Base-by-base conservation (phyloP, 495 filamentous ascomycete species). In the Penicillium cinerascens region DNA sequence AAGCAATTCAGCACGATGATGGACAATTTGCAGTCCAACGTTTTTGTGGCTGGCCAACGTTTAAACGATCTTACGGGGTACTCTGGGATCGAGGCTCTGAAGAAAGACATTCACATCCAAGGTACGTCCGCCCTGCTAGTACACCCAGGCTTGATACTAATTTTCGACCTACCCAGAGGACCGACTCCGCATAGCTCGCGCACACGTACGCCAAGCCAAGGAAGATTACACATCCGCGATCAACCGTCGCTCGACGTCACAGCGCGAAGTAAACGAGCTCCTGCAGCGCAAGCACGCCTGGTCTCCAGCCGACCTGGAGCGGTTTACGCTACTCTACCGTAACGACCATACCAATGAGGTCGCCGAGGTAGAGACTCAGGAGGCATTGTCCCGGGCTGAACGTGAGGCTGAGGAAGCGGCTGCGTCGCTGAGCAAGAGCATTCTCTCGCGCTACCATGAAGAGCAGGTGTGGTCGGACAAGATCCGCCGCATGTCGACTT, bases 391-490 rank as follows among this genome's bases (percentile, higher is more conserved):
- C n/a, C 73, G 77, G 35, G 83, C 88, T 0, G 93, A 98, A 69
- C 76, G 81, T 37, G 81, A 86, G 27, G 83, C 91, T 11, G 87
- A 93, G 70, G 84, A 89, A 42, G 82, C 90, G 2, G 79, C 84
- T 22, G 78, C 82, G 7, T 80, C 83, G 61, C 73, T 98, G 42
- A 89, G 84, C 64, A 82, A 84, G 36, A 82, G 81, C 33, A 97
- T 97, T 51, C 75, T 97, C 27, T 85, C 85, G 25, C 84, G 93
- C 23, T 98, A 98, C 72, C 93, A 98, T 71, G 93, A 98, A 70
- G 93, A 98, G 71, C 93, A 98, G 76, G 96, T 98, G 42, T 98
- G 93, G 93, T 92, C 87, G 60, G 93, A 98, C 63, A 93, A 95
- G 64, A 98, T 98, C 65, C 80, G 93, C 38, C 77, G 93, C 52